A percentile compares a stretch with the other conserved stretches of the same genome.
Evolutionary conservation across 2,329 filamentous ascomycete genomes (phyloP).

Genomic region (Cordyceps militaris): DNA sequence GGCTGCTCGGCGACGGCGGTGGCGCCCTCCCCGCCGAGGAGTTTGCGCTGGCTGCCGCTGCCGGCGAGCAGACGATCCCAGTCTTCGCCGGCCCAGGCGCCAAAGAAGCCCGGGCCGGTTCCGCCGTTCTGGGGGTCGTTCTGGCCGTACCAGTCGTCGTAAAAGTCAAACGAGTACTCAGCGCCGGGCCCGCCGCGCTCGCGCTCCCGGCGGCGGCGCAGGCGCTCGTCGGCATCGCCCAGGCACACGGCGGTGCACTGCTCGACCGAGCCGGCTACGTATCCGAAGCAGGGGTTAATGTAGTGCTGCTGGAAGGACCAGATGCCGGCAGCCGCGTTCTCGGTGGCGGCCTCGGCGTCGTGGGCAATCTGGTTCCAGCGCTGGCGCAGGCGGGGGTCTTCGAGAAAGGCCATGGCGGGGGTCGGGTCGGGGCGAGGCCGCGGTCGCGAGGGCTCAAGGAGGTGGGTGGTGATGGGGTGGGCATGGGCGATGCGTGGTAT

Average conservation of each 20-base stretch:
- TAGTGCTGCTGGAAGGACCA: slow-evolving; percentile 86
- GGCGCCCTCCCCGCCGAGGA: slow-evolving; percentile 26
- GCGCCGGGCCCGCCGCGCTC: slow-evolving; percentile 53
- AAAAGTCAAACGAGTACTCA: slow-evolving; percentile 91
- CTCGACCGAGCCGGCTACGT: slow-evolving; percentile 58
- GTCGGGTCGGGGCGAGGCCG: slow-evolving; percentile 1
- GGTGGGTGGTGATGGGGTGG: neutral
- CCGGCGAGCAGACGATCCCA: slow-evolving; percentile 76
- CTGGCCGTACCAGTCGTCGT: slow-evolving; percentile 86
- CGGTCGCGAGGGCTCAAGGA: slow-evolving; percentile 6
- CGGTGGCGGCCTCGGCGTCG: slow-evolving; percentile 83
- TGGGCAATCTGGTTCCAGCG: slow-evolving; percentile 89
- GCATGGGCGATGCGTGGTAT: neutral
- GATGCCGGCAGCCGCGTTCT: slow-evolving; percentile 83
- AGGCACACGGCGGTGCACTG: slow-evolving; percentile 66
- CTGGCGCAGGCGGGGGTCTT: slow-evolving; percentile 84
- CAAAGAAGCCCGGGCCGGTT: slow-evolving; percentile 52
- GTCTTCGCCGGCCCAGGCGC: slow-evolving; percentile 72
- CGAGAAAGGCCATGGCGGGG: slow-evolving; percentile 54
- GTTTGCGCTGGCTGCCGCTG: slow-evolving; percentile 43
- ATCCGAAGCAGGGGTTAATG: slow-evolving; percentile 70
- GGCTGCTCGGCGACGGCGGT: slow-evolving; percentile 53
- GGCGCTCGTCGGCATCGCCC: slow-evolving; percentile 66
- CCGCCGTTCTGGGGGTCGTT: slow-evolving; percentile 32
- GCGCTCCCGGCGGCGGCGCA: slow-evolving; percentile 60